Evolutionary conservation across 164 flowering plant genomes (phyloP).

Genomic region (Dillenia turbinata): DNA sequence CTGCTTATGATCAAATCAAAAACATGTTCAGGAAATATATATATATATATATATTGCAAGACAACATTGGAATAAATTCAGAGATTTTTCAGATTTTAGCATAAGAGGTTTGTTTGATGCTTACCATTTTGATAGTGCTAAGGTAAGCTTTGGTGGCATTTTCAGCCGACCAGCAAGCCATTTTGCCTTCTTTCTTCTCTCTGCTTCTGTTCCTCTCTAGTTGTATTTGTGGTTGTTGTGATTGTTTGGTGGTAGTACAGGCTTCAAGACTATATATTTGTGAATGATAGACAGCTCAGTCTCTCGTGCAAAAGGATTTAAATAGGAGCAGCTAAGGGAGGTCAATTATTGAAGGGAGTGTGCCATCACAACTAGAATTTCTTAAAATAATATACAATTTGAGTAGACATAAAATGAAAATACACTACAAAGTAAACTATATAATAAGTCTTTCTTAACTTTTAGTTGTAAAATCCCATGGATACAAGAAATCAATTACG

Average conservation of each 20-base stretch:
- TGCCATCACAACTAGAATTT: slow-evolving; percentile 22
- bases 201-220: neutral
- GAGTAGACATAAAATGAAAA: no score
- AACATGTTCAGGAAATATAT: neutral
- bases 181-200: slow-evolving; percentile 13
- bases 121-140: slow-evolving; percentile 75
- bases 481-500: no score
- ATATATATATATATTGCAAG: neutral
- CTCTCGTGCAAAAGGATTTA: neutral
- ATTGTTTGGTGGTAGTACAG: slow-evolving; percentile 5
- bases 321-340: slow-evolving; percentile 17
- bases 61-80: neutral
- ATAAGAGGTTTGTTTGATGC: slow-evolving; percentile 3
- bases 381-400: no score
- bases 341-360: slow-evolving; percentile 8
- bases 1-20: slow-evolving; percentile 27
- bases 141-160: slow-evolving; percentile 89
- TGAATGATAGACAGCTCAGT: neutral
- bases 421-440: neutral
- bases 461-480: neutral
- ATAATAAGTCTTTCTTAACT: neutral
- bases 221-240: no score
- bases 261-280: slow-evolving; percentile 8
- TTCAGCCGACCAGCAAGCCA: slow-evolving; percentile 87
- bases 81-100: no score